These are phyloP conservation scores for Metarhizium guizhouense DNA, from an alignment of 2,329 filamentous ascomycete genomes.

Conservation along the genomic window DNA sequence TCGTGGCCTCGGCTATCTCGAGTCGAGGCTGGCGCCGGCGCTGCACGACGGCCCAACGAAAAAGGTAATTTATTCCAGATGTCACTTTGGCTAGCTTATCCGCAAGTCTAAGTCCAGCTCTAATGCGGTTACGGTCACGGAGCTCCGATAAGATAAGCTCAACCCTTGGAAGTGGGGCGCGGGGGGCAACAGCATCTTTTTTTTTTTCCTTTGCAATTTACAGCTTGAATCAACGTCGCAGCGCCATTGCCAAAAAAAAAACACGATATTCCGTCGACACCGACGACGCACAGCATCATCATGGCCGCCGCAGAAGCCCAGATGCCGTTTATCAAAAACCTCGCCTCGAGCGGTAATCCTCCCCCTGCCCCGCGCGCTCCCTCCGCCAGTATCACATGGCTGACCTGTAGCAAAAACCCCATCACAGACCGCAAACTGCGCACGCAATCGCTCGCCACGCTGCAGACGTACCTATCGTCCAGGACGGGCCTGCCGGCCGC, in stretches of 20 bases:
- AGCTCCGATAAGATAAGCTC: neutral
- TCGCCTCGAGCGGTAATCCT: slow-evolving; percentile 70
- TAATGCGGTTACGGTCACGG: neutral
- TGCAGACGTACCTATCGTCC: slow-evolving; percentile 67
- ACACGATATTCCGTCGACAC: neutral
- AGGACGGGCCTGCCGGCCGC: slow-evolving; percentile 50
- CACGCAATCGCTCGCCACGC: slow-evolving; percentile 66
- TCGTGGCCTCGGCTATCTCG: no score
- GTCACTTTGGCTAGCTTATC: no score
- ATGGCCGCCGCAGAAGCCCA: slow-evolving; percentile 22
- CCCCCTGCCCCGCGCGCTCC: neutral
- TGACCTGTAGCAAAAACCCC: neutral
- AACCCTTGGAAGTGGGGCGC: neutral
- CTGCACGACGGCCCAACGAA: no score
- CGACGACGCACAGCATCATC: neutral
- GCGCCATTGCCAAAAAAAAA: neutral
- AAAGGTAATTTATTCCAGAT: no score
- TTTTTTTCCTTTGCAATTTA: no score
- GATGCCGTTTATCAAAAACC: slow-evolving; percentile 72
- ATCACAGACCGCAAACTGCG: slow-evolving; percentile 64
- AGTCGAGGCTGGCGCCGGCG: no score
- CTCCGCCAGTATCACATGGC: neutral
- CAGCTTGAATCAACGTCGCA: no score
- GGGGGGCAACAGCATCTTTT: no score
- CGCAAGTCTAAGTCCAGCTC: no score